phyloP scores from a whole-genome alignment of 768 basidiomycete genomes.

The Amanita molliuscula region DNA sequence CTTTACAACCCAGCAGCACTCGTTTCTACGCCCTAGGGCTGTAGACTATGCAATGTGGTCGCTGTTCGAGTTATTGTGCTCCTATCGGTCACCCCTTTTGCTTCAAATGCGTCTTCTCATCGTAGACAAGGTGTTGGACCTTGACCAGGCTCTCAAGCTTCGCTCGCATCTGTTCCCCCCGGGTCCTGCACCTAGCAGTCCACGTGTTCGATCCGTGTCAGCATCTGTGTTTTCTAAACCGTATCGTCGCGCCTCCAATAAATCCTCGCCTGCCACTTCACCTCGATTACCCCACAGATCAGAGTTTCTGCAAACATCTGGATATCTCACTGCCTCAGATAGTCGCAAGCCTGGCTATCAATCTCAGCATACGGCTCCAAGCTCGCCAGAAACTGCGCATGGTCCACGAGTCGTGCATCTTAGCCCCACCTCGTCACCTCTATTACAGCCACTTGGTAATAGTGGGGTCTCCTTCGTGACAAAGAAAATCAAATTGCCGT shows the following conservation, averaged over 20 bases:
- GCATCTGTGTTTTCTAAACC: conserved; percentile 49
- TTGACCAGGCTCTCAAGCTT: conserved; percentile 41
- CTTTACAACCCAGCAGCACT: conserved; percentile 12
- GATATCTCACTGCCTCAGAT: conserved; percentile 10
- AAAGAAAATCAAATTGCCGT: conserved; percentile 36
- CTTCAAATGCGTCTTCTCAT: conserved; percentile 57
- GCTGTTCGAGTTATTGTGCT: conserved; percentile 52
- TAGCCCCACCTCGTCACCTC: conserved; percentile 36
- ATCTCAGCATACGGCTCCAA: conserved; percentile 20
- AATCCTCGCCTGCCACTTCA: conserved; percentile 38
- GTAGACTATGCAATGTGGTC: conserved; percentile 73
- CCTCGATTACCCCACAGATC: conserved; percentile 18
- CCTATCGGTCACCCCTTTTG: conserved; percentile 50
- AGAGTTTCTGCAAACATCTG: conserved; percentile 15
- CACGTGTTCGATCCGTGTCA: conserved; percentile 31
- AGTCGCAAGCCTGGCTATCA: conserved; percentile 16
- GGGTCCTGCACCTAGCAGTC: conserved; percentile 15
- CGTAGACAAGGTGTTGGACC: conserved; percentile 48
- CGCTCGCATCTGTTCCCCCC: conserved; percentile 13
- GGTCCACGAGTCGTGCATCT: conserved; percentile 51
- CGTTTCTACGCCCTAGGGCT: conserved; percentile 36
- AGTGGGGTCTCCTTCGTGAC: conserved; percentile 15
- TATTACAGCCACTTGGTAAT: conserved; percentile 17
- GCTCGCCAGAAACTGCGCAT: conserved; percentile 14
- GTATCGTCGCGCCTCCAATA: conserved; percentile 31